Conservation (phyloP, 129 eudicot species). For the Calendula officinalis region DNA sequence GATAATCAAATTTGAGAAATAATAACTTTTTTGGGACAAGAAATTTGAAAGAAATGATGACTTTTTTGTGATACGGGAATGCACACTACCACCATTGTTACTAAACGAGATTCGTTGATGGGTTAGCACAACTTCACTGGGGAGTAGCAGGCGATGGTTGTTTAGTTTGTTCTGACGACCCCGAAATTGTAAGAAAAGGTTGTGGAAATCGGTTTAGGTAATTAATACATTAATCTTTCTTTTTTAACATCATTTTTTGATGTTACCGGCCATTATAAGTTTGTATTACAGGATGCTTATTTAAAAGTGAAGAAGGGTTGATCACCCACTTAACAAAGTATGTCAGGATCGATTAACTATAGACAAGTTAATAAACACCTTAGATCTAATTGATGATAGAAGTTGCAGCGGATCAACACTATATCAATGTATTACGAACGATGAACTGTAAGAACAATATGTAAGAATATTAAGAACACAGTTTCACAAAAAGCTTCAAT, state of each 20-base stretch:
- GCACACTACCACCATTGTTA: neutral
- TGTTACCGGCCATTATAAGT: neutral
- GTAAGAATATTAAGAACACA: too few species aligned
- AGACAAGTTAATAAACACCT: too few species aligned
- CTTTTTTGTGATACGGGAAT: neutral
- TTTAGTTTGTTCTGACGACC: constrained; percentile 43
- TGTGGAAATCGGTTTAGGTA: constrained; percentile 49
- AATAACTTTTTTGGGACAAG: too few species aligned
- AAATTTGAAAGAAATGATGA: too few species aligned
- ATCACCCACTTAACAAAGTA: constrained; percentile 47
- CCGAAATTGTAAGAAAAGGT: constrained; percentile 34
- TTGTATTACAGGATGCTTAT: constrained; percentile 48
- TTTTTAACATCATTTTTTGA: neutral
- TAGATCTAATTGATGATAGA: too few species aligned
- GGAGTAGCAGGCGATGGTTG: constrained; percentile 47
- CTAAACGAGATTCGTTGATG: constrained; percentile 29
- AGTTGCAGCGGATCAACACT: too few species aligned
- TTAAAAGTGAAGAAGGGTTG: constrained; percentile 40
- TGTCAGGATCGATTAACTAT: too few species aligned
- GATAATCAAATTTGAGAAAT: too few species aligned
- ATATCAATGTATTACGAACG: too few species aligned
- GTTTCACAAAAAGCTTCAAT: too few species aligned
- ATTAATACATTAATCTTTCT: neutral
- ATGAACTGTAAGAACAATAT: too few species aligned
- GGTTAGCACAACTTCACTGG: constrained; percentile 53